These are phyloP conservation scores for Silene uniflora DNA, from an alignment of 148 eudicot species.

Conservation along the genomic window DNA sequence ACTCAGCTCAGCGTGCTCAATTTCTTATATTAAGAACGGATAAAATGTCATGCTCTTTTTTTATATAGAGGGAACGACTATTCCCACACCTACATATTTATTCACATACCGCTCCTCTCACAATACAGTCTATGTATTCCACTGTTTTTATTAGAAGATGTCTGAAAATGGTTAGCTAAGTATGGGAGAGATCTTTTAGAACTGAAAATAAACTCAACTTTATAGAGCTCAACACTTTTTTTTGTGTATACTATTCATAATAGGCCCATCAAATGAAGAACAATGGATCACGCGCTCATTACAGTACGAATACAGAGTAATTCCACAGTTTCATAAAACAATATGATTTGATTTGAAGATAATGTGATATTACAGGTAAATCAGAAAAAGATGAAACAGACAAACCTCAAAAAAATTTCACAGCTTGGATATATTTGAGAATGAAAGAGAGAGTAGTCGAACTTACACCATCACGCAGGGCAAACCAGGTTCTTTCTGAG, in stretches of 20 bases:
- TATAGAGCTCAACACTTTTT: not conserved
- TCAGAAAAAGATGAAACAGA: not conserved
- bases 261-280: not conserved
- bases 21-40: not conserved
- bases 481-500: not conserved
- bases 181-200: too few species aligned
- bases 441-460: not conserved
- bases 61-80: not conserved
- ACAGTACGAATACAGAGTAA: not conserved
- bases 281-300: not conserved
- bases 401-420: not conserved
- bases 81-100: not conserved
- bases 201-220: not conserved
- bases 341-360: not conserved
- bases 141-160: not conserved
- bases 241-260: not conserved
- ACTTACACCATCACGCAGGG: not conserved
- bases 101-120: not conserved
- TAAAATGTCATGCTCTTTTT: not conserved
- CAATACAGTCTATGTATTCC: not conserved
- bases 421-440: not conserved
- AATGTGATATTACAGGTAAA: not conserved
- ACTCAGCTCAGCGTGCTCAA: not conserved
- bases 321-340: not conserved
- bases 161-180: too few species aligned